Conservation (phyloP, 2,329 filamentous ascomycete genomes). For the Xylariaceae sp. region DNA sequence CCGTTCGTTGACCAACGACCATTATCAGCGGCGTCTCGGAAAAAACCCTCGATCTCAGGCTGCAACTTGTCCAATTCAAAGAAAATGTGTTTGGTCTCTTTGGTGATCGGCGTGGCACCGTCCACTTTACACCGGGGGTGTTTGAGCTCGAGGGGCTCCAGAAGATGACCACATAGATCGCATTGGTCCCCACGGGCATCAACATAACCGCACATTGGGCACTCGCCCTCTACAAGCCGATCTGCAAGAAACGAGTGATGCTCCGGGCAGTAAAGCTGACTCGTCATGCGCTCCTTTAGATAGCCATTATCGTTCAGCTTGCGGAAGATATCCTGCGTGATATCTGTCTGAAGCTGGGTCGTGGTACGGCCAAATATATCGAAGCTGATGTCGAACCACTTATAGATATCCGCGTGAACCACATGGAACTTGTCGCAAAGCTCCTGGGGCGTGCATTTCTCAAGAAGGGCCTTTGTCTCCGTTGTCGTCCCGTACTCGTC, state of each 20-base stretch:
- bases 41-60: constrained; percentile 13
- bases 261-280: constrained; percentile 13
- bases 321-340: constrained; percentile 16
- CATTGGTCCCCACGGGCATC: constrained; percentile 17
- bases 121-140: constrained; percentile 16
- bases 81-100: constrained; percentile 16
- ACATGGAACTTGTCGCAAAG: constrained; percentile 20
- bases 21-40: constrained; percentile 5
- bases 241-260: constrained; percentile 15
- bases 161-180: constrained; percentile 16
- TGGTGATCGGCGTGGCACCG: constrained; percentile 9
- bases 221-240: constrained; percentile 18
- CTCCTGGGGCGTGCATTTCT: constrained; percentile 16
- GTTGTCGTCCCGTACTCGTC: constrained; percentile 20
- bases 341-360: constrained; percentile 14
- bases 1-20: constrained; percentile 16
- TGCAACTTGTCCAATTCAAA: constrained; percentile 17
- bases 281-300: constrained; percentile 13
- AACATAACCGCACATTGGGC: constrained; percentile 13
- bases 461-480: constrained; percentile 18
- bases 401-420: constrained; percentile 17
- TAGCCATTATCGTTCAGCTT: constrained; percentile 10
- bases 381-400: constrained; percentile 20
- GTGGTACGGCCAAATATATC: constrained; percentile 18
- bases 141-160: constrained; percentile 16